A percentile compares a stretch with the other conserved stretches of the same genome.
These are phyloP conservation scores for Pyrus bretschneideri DNA, from an alignment of 306 rosid species.

Conservation along the genomic window DNA sequence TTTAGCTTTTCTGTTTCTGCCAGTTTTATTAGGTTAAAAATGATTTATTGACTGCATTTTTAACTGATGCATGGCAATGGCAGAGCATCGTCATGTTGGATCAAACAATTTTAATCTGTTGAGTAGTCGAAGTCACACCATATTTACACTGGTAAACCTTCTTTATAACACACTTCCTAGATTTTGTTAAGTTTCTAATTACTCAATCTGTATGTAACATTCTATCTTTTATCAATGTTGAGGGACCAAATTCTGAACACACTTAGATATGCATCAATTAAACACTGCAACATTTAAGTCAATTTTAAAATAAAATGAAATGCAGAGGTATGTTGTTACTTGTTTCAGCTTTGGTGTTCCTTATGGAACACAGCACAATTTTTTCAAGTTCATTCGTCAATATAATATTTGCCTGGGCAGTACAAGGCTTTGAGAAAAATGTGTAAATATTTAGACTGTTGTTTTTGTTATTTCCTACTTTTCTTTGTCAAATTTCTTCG, in stretches of 20 bases:
- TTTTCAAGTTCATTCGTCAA: neutral
- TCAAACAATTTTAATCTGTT: constrained; percentile 95
- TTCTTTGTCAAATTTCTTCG: neutral
- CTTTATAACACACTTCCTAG: neutral
- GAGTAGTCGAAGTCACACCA: constrained; percentile 99
- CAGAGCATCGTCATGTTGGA: constrained; percentile 99
- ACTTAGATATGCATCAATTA: neutral
- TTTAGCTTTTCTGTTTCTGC: neutral
- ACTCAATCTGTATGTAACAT: neutral
- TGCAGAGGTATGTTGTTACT: neutral
- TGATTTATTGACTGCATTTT: constrained; percentile 4
- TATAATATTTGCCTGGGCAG: neutral
- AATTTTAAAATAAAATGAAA: neutral
- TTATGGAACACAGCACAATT: neutral
- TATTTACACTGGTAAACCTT: constrained; percentile 81
- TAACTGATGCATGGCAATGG: constrained; percentile 18
- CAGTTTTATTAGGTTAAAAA: neutral
- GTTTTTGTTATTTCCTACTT: neutral
- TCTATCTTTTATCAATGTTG: neutral
- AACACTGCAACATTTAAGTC: neutral
- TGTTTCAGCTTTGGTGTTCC: neutral
- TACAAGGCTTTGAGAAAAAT: neutral
- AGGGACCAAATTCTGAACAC: neutral
- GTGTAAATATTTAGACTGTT: neutral
- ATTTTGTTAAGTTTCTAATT: neutral